These are phyloP conservation scores for Cantharellus cinnabarinus DNA, from an alignment of 768 basidiomycete genomes.

Conservation along the genomic window DNA sequence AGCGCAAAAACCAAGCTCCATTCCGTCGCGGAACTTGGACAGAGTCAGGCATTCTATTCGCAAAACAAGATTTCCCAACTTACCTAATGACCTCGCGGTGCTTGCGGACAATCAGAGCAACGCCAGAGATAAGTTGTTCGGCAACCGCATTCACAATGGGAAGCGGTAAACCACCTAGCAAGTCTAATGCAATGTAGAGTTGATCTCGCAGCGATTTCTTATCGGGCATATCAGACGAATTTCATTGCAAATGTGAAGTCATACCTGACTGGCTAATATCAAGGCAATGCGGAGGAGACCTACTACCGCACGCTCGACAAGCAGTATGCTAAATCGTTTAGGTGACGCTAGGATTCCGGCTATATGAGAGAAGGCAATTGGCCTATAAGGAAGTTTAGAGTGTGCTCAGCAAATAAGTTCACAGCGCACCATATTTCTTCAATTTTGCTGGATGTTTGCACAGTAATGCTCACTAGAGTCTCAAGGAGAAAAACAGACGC, in stretches of 20 bases:
- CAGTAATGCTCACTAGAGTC: conserved; percentile 79
- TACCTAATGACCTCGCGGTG: conserved; percentile 54
- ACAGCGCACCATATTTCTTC: conserved; percentile 67
- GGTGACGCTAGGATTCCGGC: conserved; percentile 60
- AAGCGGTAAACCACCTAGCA: conserved; percentile 61
- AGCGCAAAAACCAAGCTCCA: conserved; percentile 88
- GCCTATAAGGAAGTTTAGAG: conserved; percentile 33
- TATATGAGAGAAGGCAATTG: conserved; percentile 83
- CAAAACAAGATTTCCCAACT: neutral
- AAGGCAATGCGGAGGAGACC: conserved; percentile 68
- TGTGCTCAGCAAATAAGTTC: neutral
- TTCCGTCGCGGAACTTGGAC: conserved; percentile 64
- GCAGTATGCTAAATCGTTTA: conserved; percentile 64
- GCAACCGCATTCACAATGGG: conserved; percentile 64
- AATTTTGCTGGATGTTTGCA: conserved; percentile 53
- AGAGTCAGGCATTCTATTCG: neutral
- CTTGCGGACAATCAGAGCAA: conserved; percentile 58
- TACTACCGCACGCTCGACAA: conserved; percentile 88
- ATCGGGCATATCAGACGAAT: neutral
- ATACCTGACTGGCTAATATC: conserved; percentile 60
- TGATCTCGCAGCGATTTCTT: conserved; percentile 79
- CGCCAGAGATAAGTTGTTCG: conserved; percentile 73
- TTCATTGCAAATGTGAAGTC: conserved; percentile 8
- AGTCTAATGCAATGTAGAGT: conserved; percentile 82
- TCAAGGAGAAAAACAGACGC: conserved; percentile 88